Conservation (phyloP, 2,329 filamentous ascomycete genomes). For the Pezicula carpinea region DNA sequence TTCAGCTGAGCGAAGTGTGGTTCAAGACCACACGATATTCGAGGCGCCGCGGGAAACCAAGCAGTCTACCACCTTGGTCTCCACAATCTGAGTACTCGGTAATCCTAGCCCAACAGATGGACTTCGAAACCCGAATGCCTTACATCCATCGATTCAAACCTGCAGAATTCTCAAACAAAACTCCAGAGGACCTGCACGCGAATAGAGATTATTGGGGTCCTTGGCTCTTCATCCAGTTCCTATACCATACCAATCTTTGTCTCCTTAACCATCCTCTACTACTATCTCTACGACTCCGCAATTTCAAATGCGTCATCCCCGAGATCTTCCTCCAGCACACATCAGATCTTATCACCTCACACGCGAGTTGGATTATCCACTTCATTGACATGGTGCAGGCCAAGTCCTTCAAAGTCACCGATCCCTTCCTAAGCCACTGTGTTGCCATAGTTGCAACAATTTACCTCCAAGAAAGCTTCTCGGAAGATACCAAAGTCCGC, state of each 20-base stretch:
- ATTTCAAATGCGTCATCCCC: constrained; percentile 45
- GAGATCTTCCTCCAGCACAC: constrained; percentile 51
- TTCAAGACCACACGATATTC: constrained; percentile 43
- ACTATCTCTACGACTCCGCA: constrained; percentile 46
- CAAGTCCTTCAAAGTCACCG: constrained; percentile 40
- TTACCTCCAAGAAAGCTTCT: constrained; percentile 48
- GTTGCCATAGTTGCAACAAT: constrained; percentile 49
- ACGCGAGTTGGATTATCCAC: constrained; percentile 49
- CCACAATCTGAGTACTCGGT: constrained; percentile 45
- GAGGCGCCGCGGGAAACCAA: constrained; percentile 37
- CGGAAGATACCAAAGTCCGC: constrained; percentile 29
- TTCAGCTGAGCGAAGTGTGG: constrained; percentile 42
- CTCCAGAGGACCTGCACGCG: constrained; percentile 36
- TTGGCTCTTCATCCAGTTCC: constrained; percentile 46
- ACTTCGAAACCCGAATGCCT: constrained; percentile 46
- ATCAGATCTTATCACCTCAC: constrained; percentile 44
- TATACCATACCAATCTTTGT: constrained; percentile 48
- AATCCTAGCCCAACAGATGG: constrained; percentile 45
- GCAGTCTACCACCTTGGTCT: constrained; percentile 41
- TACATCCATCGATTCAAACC: constrained; percentile 45
- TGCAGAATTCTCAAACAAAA: constrained; percentile 39
- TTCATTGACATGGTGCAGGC: constrained; percentile 43
- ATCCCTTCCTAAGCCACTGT: constrained; percentile 43
- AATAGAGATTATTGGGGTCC: constrained; percentile 48
- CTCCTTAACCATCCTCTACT: constrained; percentile 51